These are phyloP conservation scores for Aurifilum marmelostoma DNA, from an alignment of 2,329 filamentous ascomycete species.

Conservation along the genomic window DNA sequence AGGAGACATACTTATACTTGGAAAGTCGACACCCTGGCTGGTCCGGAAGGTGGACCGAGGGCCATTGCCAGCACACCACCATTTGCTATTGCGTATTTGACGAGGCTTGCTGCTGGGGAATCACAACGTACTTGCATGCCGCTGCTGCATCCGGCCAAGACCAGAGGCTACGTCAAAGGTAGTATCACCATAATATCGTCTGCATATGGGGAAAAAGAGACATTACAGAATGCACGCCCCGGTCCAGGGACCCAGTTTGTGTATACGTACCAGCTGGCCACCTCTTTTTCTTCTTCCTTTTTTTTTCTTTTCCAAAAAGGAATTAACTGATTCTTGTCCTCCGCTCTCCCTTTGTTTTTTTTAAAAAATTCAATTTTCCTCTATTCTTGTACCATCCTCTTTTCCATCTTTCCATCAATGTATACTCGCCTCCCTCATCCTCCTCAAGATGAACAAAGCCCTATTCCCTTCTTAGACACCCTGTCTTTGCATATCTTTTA, in stretches of 20 bases:
- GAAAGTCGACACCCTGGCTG: constrained; percentile 26
- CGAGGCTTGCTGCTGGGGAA: constrained; percentile 29
- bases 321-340: too few relatives aligned
- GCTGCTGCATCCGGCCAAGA: constrained; percentile 27
- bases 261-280: not conserved
- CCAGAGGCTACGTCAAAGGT: constrained; percentile 7
- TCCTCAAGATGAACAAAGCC: not conserved
- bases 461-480: not conserved
- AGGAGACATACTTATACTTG: constrained; percentile 38
- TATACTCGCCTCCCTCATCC: not conserved
- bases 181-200: not conserved
- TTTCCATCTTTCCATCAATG: not conserved
- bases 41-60: constrained; percentile 30
- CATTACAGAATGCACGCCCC: not conserved
- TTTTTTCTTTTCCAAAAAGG: not conserved
- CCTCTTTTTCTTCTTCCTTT: too few relatives aligned
- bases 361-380: too few relatives aligned
- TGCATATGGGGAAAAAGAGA: not conserved
- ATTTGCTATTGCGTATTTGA: constrained; percentile 27
- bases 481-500: constrained; percentile 3
- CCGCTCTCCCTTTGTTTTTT: not conserved
- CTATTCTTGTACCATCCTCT: not conserved
- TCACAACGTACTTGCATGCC: constrained; percentile 26
- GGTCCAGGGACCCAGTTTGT: not conserved
- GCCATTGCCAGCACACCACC: constrained; percentile 30